Conservation (phyloP, 2,329 filamentous ascomycete genomes). For the Venturia aucupariae region DNA sequence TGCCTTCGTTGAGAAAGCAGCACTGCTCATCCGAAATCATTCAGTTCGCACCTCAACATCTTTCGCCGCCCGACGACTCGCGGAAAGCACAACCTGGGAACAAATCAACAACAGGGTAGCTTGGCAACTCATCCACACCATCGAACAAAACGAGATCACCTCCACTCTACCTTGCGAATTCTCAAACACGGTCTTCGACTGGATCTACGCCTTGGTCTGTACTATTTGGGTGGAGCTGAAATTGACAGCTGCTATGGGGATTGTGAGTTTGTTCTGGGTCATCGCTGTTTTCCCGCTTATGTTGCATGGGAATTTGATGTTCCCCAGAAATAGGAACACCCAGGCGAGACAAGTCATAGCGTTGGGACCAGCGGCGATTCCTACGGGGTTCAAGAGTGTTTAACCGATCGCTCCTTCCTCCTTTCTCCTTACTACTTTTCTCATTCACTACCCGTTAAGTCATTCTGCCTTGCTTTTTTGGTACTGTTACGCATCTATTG, state of each 20-base stretch:
- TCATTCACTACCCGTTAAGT: neutral
- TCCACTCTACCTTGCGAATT: neutral
- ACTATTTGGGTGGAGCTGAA: slow-evolving; percentile 9
- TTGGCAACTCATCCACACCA: slow-evolving; percentile 48
- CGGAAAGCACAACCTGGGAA: slow-evolving; percentile 59
- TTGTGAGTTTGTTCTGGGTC: slow-evolving; percentile 13
- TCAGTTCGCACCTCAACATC: slow-evolving; percentile 39
- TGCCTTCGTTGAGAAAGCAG: slow-evolving; percentile 46
- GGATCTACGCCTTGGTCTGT: neutral
- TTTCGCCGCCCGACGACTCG: slow-evolving; percentile 43
- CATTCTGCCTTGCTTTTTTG: neutral
- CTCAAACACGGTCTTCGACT: neutral
- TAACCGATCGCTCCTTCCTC: neutral
- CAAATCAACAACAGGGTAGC: slow-evolving; percentile 63
- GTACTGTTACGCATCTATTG: neutral
- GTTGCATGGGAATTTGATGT: slow-evolving; percentile 13
- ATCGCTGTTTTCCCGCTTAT: slow-evolving; percentile 13
- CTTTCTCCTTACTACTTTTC: neutral
- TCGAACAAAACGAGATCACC: slow-evolving; percentile 18
- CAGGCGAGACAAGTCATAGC: neutral
- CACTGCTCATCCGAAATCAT: slow-evolving; percentile 40
- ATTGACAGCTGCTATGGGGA: slow-evolving; percentile 9
- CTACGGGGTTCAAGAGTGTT: neutral
- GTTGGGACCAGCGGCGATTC: neutral
- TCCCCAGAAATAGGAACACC: neutral